Base-by-base conservation (phyloP, 306 rosid species). In the Chamaecrista fasciculata region DNA sequence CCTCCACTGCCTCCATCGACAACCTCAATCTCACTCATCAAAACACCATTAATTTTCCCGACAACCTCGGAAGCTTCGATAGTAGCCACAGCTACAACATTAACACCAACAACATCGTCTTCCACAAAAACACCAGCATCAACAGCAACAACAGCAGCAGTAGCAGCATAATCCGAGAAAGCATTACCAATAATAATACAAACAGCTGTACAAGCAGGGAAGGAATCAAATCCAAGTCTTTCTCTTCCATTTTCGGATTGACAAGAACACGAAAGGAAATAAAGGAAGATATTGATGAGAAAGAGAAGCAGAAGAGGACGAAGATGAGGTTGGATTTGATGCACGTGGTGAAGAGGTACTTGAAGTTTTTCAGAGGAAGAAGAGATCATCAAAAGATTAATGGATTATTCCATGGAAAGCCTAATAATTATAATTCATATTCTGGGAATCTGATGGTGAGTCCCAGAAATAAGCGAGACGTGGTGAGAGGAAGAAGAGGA, bases 391-490 rank as follows among this genome's bases (percentile, higher is more conserved):
- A 84, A 16, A 82, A 82, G 19, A 58, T 73, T 25, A n/a, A n/a
- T n/a, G 73, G 67, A 33, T 81, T 84, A 33, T 81, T 84, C 23
- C 81, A 68, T 9, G 71, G 82, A 25, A 82, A 85, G 21, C 61
- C 92, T 43, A 75, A 70, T 43, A 75, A 70, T 75, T 7, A 10
- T 10, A 37, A 4, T 31, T 95, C 99, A 8, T 89, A 85, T 78
- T 91, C 99, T 1, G 97, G 97, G 37, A 84, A 85, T 69, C 70
- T 86, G n/a, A n/a, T n/a, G n/a, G n/a, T n/a, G 36, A 83, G 79
- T 33, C 23, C 75, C 39, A 81, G 70, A 39, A 80, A 67, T 15
- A 85, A 84, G 61, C 77, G 83, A 8, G 80, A 79, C 26, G 37
- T 84, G 61, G 37, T 84, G 49, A 83, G 87, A 71, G 91, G 95